Evolutionary conservation across 2,329 filamentous ascomycete genomes (phyloP).

Genomic region (Neophaeococcomyces mojaviensis): DNA sequence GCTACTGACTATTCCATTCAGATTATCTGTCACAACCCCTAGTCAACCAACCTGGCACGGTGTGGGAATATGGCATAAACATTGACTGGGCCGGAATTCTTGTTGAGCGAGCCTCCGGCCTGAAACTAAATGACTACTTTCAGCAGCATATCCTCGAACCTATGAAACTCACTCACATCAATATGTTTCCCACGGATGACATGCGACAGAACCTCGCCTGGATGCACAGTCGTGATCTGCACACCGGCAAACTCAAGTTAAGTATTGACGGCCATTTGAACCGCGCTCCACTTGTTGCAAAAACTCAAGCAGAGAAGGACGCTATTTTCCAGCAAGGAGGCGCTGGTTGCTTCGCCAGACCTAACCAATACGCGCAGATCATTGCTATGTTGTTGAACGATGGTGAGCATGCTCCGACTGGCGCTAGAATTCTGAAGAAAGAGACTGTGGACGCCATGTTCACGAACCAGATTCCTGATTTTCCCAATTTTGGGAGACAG

Average conservation of each 20-base stretch:
- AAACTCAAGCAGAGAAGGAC: constrained; percentile 37
- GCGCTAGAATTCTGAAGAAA: constrained; percentile 46
- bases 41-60: constrained; percentile 56
- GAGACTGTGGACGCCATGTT: constrained; percentile 59
- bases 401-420: constrained; percentile 52
- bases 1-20: constrained; percentile 16
- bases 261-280: constrained; percentile 43
- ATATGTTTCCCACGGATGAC: constrained; percentile 48
- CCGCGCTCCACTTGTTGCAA: constrained; percentile 38
- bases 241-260: constrained; percentile 34
- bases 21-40: constrained; percentile 48
- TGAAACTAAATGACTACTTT: constrained; percentile 43
- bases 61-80: constrained; percentile 54
- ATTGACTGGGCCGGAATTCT: constrained; percentile 50
- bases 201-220: constrained; percentile 50
- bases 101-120: constrained; percentile 39
- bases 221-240: constrained; percentile 48
- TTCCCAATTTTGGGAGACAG: constrained; percentile 47
- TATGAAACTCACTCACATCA: constrained; percentile 43
- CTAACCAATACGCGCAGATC: constrained; percentile 52
- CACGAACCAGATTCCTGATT: constrained; percentile 52
- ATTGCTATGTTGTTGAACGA: constrained; percentile 57
- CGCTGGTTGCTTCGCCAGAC: constrained; percentile 54
- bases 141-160: constrained; percentile 43
- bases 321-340: constrained; percentile 53